Evolutionary conservation across 371 early-diverging fungal genomes (phyloP).

Genomic region (Choanephora cucurbitarum): DNA sequence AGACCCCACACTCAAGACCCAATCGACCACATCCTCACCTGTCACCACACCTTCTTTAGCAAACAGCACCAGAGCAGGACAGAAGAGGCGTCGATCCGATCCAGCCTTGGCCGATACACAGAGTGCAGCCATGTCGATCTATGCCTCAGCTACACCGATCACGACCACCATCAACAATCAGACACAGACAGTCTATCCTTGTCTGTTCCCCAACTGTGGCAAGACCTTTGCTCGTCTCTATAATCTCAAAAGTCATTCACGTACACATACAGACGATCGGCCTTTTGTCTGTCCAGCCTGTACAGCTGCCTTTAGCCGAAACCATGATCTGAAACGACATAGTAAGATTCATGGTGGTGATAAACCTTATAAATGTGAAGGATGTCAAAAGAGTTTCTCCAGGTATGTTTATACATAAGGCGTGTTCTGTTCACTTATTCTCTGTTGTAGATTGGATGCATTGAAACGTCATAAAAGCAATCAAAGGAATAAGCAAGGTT

Average conservation of each 20-base stretch:
- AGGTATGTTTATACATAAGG: constrained; percentile 25
- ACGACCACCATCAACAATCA: constrained; percentile 53
- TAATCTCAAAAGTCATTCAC: constrained; percentile 79
- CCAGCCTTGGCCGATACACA: constrained; percentile 52
- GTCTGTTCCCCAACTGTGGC: constrained; percentile 70
- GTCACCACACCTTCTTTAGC: constrained; percentile 4
- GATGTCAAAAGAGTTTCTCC: constrained; percentile 82
- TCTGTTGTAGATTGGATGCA: constrained; percentile 46
- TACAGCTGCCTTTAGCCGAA: constrained; percentile 77
- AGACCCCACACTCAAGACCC: not conserved
- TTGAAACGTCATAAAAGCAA: constrained; percentile 54
- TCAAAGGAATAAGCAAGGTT: constrained; percentile 46
- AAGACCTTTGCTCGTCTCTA: constrained; percentile 78
- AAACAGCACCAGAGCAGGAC: constrained; percentile 18
- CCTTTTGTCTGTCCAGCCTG: constrained; percentile 81
- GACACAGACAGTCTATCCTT: constrained; percentile 59
- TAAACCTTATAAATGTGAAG: constrained; percentile 80
- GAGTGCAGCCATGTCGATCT: constrained; percentile 50
- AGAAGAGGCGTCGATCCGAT: constrained; percentile 49
- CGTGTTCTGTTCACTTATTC: not conserved
- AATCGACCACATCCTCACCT: constrained; percentile 4
- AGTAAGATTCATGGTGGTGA: constrained; percentile 84
- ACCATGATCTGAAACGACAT: constrained; percentile 88
- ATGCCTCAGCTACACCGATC: constrained; percentile 51
- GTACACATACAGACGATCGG: constrained; percentile 79